Percentiles rank a stretch among this genome's conserved stretches.
Evolutionary conservation across 306 rosid genomes (phyloP).

Genomic region (Castanea crenata): DNA sequence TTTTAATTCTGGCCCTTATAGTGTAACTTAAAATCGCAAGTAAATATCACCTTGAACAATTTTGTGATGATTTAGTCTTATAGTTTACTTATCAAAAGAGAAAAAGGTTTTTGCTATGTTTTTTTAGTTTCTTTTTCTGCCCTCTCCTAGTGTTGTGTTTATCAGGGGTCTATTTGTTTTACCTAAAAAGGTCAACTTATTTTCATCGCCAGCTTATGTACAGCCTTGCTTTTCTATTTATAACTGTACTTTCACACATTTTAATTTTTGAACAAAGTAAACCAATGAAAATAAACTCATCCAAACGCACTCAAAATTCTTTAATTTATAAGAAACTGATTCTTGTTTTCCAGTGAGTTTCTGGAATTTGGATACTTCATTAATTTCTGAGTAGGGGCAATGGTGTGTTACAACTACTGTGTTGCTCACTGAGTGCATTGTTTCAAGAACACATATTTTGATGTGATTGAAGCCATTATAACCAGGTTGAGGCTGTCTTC

Average conservation of each 20-base stretch:
- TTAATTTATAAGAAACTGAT: not conserved
- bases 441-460: constrained; percentile 1
- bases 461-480: not conserved
- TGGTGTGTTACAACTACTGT: not conserved
- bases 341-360: not conserved
- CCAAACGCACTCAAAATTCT: not conserved
- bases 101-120: not conserved
- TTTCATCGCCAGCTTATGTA: too few species aligned
- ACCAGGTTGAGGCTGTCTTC: constrained; percentile 93
- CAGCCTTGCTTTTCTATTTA: too few species aligned
- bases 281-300: too few species aligned
- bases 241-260: too few species aligned
- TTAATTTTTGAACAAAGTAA: too few species aligned
- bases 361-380: not conserved
- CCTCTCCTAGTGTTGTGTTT: too few species aligned
- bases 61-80: too few species aligned
- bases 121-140: too few species aligned
- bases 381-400: not conserved
- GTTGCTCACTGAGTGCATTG: not conserved
- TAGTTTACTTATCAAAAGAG: too few species aligned
- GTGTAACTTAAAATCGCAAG: constrained; percentile 14
- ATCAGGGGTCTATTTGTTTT: too few species aligned
- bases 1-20: not conserved
- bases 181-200: too few species aligned
- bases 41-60: constrained; percentile 18